Evolutionary conservation across 2,329 filamentous ascomycete species (phyloP), one percentile per base, ranked within the genome.

Genomic region (Cryphonectria japonica): DNA sequence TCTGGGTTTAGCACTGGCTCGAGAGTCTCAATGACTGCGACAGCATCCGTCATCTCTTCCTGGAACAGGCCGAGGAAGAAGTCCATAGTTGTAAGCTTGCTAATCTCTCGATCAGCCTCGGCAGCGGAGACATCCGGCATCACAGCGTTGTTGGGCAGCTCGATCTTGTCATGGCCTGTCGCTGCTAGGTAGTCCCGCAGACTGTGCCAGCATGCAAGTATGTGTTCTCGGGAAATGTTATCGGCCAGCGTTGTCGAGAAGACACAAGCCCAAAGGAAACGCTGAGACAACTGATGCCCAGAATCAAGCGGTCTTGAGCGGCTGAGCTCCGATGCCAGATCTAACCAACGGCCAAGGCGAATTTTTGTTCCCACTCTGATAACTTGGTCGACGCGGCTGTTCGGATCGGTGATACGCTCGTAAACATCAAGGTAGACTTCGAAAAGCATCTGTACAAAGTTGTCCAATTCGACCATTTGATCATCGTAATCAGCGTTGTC

Each of bases 51-150:
- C 71, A 91, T 88, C 70, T 96, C 92, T 52, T 94, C 91, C 72
- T 93, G 92, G 78, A 98, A 98, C 0, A 99, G 88, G 52, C 91
- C 93, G 66, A 94, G 86, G 80, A 99, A 98, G 79, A 98, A 98
- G 78, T 98, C 95, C 88, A 97, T 96, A 0, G 95, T 98, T 19
- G 93, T 97, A 46, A 98, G 86, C 76, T 95, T 94, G 16, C 93
- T 95, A 37, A 98, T 92, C 78, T 99, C 95, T 69, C 94, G 91
- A 73, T 98, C 95, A 9, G 96, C 91, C 0, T 94, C 93, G n/a
- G 88, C 86, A 2, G 89, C 82, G 0, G 95, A 98, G 66, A 99
- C 88, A 73, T 96, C 93, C 0, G 94, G 89, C 91, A 99, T 97
- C 29, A 95, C 88, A 1, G 89, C 88, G 77, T 97, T 98, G 79